Evolutionary conservation across 768 basidiomycete genomes (phyloP), one percentile per base, ranked within the genome.

Genomic region (Tubosaeta sp.): DNA sequence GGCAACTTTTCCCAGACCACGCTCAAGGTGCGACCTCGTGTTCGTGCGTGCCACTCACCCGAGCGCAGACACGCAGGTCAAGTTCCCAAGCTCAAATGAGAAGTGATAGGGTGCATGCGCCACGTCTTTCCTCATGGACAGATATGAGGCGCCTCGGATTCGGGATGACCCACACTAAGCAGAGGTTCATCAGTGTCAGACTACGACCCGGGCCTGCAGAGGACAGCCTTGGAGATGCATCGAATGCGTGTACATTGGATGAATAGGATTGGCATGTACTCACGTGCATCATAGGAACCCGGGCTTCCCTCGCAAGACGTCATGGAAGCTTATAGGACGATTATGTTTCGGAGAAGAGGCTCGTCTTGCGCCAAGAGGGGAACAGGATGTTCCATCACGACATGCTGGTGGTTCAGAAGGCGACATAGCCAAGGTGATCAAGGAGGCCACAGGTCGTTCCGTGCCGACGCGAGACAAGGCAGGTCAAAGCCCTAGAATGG

Each of bases 311-410:
- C 67, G 14, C 62, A 48, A 17, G 67, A 67, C 22, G 61, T 67
- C 48, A 67, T 65, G 56, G 55, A 48, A 17, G 33, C 25, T 22
- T 67, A 55, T n/a, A 47, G 35, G 26, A 53, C 3, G 57, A 69
- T 3, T 33, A 67, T 34, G 65, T 67, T 45, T 50, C 60, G 11
- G 58, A 61, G 2, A 67, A 55, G 46, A 63, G 31, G 35, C 58
- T 67, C 13, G 31, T 67, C 26, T 69, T 65, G 4, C 66, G 66
- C 19, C 58, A 69, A n/a, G 60, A 69, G 1, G 65, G 69, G 19
- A 69, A 67, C 38, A 67, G 45, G 34, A 60, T 63, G 42, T 69
- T 67, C 47, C 67, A 58, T n/a, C 61, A 57, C 22, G 60, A 65
- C 1, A 51, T 67, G 50, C 42, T 55, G 50, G 47, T 52, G 3